These are phyloP conservation scores for Leucocoprinus sp. DNA, from an alignment of 768 basidiomycete genomes.

Conservation along the genomic window DNA sequence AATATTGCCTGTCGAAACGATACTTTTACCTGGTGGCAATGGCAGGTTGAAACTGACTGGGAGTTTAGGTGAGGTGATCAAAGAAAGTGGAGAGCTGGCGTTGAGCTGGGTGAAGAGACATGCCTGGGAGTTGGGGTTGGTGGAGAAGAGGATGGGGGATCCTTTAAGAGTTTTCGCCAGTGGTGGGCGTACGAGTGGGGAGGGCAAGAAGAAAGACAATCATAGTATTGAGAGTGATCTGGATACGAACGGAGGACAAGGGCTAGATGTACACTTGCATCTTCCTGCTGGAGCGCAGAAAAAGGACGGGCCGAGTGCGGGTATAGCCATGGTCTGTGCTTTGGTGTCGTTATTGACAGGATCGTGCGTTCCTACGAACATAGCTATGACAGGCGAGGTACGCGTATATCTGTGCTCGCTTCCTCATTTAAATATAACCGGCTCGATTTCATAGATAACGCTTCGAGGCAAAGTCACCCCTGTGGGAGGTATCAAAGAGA, in stretches of 20 bases:
- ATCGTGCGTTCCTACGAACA: slow-evolving; percentile 57
- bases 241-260: no score
- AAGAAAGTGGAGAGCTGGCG: no score
- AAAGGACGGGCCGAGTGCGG: slow-evolving; percentile 92
- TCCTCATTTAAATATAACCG: background rate
- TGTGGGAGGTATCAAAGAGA: slow-evolving; percentile 90
- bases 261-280: no score
- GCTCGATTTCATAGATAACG: slow-evolving; percentile 48
- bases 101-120: no score
- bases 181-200: background rate
- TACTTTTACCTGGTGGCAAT: no score
- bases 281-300: slow-evolving; percentile 85
- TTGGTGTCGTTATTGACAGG: slow-evolving; percentile 81
- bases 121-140: no score
- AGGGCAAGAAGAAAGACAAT: slow-evolving; percentile 31
- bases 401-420: no score
- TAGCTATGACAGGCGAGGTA: slow-evolving; percentile 90
- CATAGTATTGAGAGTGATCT: slow-evolving; percentile 26
- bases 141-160: slow-evolving; percentile 56
- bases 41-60: no score
- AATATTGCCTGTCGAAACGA: no score
- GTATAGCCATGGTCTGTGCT: slow-evolving; percentile 84
- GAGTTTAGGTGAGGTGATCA: no score
- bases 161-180: slow-evolving; percentile 47
- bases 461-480: slow-evolving; percentile 74